Evolutionary conservation across 371 early-diverging fungal species (phyloP), one percentile per base, ranked within the genome.

Genomic region (Lichtheimia ramosa): DNA sequence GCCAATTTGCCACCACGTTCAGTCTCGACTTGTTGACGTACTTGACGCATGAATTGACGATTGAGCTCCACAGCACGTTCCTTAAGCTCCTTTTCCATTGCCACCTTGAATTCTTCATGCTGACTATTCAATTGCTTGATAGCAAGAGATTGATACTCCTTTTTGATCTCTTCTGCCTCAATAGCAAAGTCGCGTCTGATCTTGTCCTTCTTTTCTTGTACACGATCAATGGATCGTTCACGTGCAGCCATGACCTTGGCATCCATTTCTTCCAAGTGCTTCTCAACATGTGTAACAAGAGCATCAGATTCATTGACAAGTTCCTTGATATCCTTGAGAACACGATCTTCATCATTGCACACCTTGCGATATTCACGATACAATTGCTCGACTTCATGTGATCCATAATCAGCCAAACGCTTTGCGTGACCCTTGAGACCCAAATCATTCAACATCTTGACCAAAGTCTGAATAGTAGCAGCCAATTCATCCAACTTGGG

Each of bases 1-100:
- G 96, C 92, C 56, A 98, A 77, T 25, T 96, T 90, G 20, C 96
- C 95, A 41, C 88, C 89, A 46, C 96, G 90, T 77, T 97, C 98
- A 34, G 79, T 73, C 61, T 97, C 98, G 2, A 97, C 92, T 41
- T 88, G 82, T 16, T 82, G 76, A 59, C 87, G 85, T 62, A 94
- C 88, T 68, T 92, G 84, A 12, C 85, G 79, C 21, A 78, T 70
- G 75, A 82, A 86, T 18, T 80, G 73, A 13, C 81, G 74, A 63
- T 86, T 83, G 63, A 85, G 71, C 28, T 79, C 79, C 21, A 75
- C 64, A 10, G 81, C 82, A 51, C 85, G 84, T 51, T 74, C 69
- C 63, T 71, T 56, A 49, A 86, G 61, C 58, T 77, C 82, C 6
- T 65, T 61, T 49, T 71, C 46, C 39, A 83, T 65, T 51, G 74